Evolutionary conservation across 371 early-diverging fungal species (phyloP).

Genomic region (Lichtheimia corymbifera): DNA sequence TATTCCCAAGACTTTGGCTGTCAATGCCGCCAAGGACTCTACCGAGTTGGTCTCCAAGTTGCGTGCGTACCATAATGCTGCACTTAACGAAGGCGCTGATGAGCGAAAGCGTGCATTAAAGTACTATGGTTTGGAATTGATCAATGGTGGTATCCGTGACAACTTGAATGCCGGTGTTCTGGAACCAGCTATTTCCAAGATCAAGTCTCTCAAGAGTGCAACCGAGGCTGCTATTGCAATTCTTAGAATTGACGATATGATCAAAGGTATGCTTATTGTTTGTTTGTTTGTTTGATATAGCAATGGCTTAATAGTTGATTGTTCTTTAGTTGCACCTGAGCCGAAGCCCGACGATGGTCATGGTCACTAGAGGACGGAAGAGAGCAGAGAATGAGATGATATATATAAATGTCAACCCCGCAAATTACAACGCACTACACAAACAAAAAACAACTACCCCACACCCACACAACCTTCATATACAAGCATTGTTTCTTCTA

Average conservation of each 20-base stretch:
- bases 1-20: slow-evolving; percentile 98
- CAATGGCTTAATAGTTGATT: background rate
- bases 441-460: no score
- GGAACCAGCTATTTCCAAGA: slow-evolving; percentile 99
- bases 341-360: slow-evolving; percentile 48
- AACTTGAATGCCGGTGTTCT: slow-evolving; percentile 97
- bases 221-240: slow-evolving; percentile 99
- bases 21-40: slow-evolving; percentile 99
- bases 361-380: slow-evolving; percentile 35
- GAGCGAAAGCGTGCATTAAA: slow-evolving; percentile 78
- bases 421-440: no score
- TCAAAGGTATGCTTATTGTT: slow-evolving; percentile 61
- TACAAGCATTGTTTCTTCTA: no score
- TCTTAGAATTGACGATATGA: slow-evolving; percentile 98
- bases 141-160: slow-evolving; percentile 93
- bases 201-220: slow-evolving; percentile 98
- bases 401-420: no score
- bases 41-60: slow-evolving; percentile 96
- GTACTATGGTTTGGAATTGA: slow-evolving; percentile 94
- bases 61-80: slow-evolving; percentile 92
- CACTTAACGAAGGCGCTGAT: slow-evolving; percentile 68
- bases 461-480: no score
- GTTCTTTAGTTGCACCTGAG: slow-evolving; percentile 44
- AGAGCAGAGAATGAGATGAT: no score
- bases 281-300: background rate